Conservation (phyloP, 805 yeast genomes). For the Yamadazyma endophytica region DNA sequence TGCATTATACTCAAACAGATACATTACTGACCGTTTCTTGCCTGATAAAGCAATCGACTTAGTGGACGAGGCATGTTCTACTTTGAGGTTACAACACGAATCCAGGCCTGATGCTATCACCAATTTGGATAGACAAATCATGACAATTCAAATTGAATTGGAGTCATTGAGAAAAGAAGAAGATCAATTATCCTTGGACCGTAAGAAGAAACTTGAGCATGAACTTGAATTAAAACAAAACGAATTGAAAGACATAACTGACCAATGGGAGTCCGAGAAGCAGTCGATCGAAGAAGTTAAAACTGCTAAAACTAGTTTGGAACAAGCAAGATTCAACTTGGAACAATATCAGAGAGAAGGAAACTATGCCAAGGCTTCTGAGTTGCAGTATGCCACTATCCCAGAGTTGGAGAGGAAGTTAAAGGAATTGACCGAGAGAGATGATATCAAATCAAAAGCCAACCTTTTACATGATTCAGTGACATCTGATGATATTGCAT, state of each 20-base stretch:
- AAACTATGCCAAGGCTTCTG: constrained; percentile 84
- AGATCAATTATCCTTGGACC: constrained; percentile 75
- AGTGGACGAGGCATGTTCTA: constrained; percentile 97
- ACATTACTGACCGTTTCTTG: constrained; percentile 83
- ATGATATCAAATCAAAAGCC: constrained; percentile 21
- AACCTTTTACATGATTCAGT: constrained; percentile 81
- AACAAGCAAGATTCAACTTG: constrained; percentile 76
- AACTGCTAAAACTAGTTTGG: constrained; percentile 75
- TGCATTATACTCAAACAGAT: constrained; percentile 83
- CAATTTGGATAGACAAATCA: constrained; percentile 78
- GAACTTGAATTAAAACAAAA: constrained; percentile 59
- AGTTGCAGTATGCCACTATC: constrained; percentile 79
- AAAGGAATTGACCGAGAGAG: constrained; percentile 37
- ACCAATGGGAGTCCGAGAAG: constrained; percentile 84
- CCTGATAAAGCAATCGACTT: constrained; percentile 97
- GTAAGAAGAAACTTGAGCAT: constrained; percentile 68
- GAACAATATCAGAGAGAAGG: constrained; percentile 83
- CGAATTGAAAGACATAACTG: constrained; percentile 69
- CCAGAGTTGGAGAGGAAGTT: constrained; percentile 72
- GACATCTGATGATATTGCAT: constrained; percentile 89
- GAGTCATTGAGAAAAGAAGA: constrained; percentile 93
- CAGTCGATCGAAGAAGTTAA: constrained; percentile 73
- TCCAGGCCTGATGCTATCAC: constrained; percentile 95
- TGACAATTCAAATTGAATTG: constrained; percentile 92
- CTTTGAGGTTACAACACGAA: constrained; percentile 89